Percentiles rank a stretch among this genome's conserved stretches.
These are phyloP conservation scores for Tuber borchii DNA, from an alignment of 495 filamentous ascomycete species.

Conservation along the genomic window DNA sequence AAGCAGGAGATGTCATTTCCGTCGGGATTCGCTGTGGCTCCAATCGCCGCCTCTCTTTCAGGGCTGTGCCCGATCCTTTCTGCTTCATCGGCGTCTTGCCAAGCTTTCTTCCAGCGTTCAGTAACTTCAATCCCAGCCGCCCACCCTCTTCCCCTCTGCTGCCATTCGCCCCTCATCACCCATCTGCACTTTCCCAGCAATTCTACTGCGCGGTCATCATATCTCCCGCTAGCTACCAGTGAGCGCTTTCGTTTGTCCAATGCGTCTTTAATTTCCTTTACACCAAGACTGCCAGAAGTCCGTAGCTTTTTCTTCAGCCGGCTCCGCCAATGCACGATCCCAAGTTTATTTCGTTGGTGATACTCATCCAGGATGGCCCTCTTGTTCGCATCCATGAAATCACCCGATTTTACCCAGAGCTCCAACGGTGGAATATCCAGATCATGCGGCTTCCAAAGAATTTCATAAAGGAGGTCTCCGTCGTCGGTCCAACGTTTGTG, in stretches of 20 bases:
- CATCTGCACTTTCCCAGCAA: slow-evolving; percentile 21
- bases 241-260: slow-evolving; percentile 34
- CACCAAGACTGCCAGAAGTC: slow-evolving; percentile 32
- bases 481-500: slow-evolving; percentile 11
- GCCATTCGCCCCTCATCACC: slow-evolving; percentile 38
- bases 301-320: slow-evolving; percentile 16
- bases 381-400: slow-evolving; percentile 10
- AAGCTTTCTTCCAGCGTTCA: slow-evolving; percentile 24
- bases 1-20: not conserved
- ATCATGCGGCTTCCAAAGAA: slow-evolving; percentile 26
- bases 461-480: slow-evolving; percentile 19
- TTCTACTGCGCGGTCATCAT: slow-evolving; percentile 1
- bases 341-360: slow-evolving; percentile 23
- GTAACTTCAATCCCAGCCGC: slow-evolving; percentile 31
- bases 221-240: slow-evolving; percentile 20
- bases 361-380: slow-evolving; percentile 29
- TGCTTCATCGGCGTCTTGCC: slow-evolving; percentile 19
- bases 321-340: slow-evolving; percentile 28
- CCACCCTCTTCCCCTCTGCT: slow-evolving; percentile 34
- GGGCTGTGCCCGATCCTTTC: not conserved
- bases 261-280: slow-evolving; percentile 33
- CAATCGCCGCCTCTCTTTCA: not conserved
- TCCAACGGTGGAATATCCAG: slow-evolving; percentile 7
- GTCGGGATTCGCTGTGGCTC: not conserved
- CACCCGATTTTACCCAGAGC: slow-evolving; percentile 21